These are phyloP conservation scores for Cystofilobasidium capitatum DNA, from an alignment of 768 basidiomycete species.

Conservation along the genomic window DNA sequence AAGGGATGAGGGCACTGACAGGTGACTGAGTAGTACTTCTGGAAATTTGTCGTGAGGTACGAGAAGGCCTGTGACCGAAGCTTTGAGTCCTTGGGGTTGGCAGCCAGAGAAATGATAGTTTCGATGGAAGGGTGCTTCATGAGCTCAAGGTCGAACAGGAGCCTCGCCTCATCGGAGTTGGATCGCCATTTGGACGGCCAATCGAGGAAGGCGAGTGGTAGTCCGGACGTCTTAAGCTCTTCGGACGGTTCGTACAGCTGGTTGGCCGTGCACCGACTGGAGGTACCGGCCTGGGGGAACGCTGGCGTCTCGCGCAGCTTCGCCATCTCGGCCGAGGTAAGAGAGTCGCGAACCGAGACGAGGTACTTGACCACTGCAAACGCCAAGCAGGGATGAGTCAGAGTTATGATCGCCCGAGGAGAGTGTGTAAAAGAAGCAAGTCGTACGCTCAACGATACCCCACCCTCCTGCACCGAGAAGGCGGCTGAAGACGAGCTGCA, in stretches of 20 bases:
- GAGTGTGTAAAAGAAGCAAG: background rate
- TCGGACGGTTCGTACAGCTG: conserved; percentile 76
- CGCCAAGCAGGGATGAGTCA: conserved; percentile 45
- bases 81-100: conserved; percentile 44
- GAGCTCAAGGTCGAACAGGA: conserved; percentile 54
- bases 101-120: conserved; percentile 58
- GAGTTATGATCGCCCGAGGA: conserved; percentile 39
- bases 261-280: conserved; percentile 31
- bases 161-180: conserved; percentile 79
- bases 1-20: conserved; percentile 28
- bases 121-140: conserved; percentile 57
- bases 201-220: conserved; percentile 73
- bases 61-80: conserved; percentile 57
- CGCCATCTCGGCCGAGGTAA: conserved; percentile 52
- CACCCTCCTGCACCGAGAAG: conserved; percentile 33
- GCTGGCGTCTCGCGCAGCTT: conserved; percentile 54
- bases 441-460: conserved; percentile 33
- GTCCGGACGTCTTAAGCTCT: conserved; percentile 48
- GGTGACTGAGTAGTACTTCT: conserved; percentile 44
- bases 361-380: conserved; percentile 77
- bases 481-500: conserved; percentile 78
- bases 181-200: conserved; percentile 84
- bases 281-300: conserved; percentile 46
- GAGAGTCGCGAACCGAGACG: conserved; percentile 60
- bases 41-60: conserved; percentile 70